phyloP scores from a whole-genome alignment of 2,329 filamentous ascomycete genomes.

The Thielaviopsis musarum region DNA sequence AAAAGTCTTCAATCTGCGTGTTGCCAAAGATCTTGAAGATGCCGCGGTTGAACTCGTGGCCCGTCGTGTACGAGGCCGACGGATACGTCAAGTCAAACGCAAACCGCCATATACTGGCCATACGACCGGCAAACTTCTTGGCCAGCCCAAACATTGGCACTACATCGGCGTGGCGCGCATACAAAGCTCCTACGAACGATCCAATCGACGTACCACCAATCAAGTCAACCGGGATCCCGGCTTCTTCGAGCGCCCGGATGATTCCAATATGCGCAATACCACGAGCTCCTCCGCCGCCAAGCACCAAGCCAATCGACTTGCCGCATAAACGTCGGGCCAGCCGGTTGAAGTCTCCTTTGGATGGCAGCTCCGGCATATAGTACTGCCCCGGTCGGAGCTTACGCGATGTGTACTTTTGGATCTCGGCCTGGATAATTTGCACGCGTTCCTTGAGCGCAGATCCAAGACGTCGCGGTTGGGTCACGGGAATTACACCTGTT shows the following conservation, averaged over 20 bases:
- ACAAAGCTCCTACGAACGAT: conserved; percentile 84
- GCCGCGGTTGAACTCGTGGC: conserved; percentile 95
- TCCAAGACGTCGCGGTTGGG: conserved; percentile 53
- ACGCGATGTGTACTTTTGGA: conserved; percentile 95
- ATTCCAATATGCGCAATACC: conserved; percentile 88
- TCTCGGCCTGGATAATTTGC: conserved; percentile 87
- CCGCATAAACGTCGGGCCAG: conserved; percentile 80
- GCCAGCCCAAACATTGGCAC: conserved; percentile 93
- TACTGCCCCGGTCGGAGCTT: conserved; percentile 74
- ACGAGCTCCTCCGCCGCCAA: conserved; percentile 83
- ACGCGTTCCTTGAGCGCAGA: conserved; percentile 81
- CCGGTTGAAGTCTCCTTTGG: conserved; percentile 93
- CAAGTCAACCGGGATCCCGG: conserved; percentile 88
- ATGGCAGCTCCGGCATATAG: conserved; percentile 80
- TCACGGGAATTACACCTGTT: conserved; percentile 7
- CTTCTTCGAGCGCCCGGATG: conserved; percentile 87
- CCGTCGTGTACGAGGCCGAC: conserved; percentile 90
- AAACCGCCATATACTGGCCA: conserved; percentile 99
- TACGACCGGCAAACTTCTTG: conserved; percentile 96
- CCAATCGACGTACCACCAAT: conserved; percentile 94
- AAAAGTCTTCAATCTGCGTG: conserved; percentile 96
- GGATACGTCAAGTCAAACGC: conserved; percentile 91
- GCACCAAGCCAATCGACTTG: conserved; percentile 83
- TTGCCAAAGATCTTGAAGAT: conserved; percentile 98
- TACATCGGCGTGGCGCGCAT: conserved; percentile 88